phyloP scores from a whole-genome alignment of 2,329 filamentous ascomycete species.

The Trichoderma afroharzianum region DNA sequence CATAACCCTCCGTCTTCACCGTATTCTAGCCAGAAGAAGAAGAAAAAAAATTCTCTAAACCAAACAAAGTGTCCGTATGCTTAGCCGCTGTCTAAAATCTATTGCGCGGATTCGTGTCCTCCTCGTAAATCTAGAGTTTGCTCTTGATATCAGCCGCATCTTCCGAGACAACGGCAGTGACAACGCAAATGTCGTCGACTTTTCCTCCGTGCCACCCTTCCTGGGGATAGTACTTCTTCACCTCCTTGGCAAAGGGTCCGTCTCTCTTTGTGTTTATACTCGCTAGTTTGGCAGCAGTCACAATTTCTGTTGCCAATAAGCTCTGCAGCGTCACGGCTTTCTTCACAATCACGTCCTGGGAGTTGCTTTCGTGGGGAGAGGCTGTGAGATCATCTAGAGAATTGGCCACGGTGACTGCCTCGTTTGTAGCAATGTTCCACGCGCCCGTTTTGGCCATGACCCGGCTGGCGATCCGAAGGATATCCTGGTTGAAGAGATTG shows the following conservation, averaged over 20 bases:
- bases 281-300: conserved; percentile 76
- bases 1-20: neutral
- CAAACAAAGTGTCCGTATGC: neutral
- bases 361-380: conserved; percentile 26
- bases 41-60: neutral
- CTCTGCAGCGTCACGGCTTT: conserved; percentile 63
- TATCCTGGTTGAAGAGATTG: conserved; percentile 88
- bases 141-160: conserved; percentile 36
- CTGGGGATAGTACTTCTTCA: conserved; percentile 79
- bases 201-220: conserved; percentile 92
- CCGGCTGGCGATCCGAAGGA: conserved; percentile 72
- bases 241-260: conserved; percentile 92
- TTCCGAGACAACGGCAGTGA: conserved; percentile 75
- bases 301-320: conserved; percentile 73
- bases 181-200: conserved; percentile 88
- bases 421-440: conserved; percentile 61
- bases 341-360: conserved; percentile 22
- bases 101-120: neutral
- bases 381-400: conserved; percentile 48
- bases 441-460: conserved; percentile 72
- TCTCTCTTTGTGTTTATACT: conserved; percentile 78
- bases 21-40: neutral
- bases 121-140: conserved; percentile 30
- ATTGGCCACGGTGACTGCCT: conserved; percentile 61
- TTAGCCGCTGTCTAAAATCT: conserved; percentile 19